phyloP scores from a whole-genome alignment of 2,329 filamentous ascomycete genomes.

The Fusarium praegraminearum region DNA sequence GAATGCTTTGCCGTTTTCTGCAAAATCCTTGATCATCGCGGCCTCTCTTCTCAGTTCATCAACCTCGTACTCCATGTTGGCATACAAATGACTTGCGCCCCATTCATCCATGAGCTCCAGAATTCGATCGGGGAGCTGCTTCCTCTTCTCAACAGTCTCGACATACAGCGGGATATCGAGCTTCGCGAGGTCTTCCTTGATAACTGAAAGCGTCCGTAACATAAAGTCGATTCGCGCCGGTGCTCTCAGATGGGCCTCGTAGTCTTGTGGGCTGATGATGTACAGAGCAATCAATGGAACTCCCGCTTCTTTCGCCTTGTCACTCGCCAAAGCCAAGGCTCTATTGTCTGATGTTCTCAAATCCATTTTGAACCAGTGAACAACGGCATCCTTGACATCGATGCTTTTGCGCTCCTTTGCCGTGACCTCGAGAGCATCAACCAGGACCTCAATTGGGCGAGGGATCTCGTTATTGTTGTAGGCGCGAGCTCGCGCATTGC shows the following conservation, averaged over 20 bases:
- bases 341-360: constrained; percentile 80
- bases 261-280: constrained; percentile 85
- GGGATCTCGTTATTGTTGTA: constrained; percentile 78
- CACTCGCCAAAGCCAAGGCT: constrained; percentile 73
- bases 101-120: constrained; percentile 75
- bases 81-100: constrained; percentile 80
- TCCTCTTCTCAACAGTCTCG: constrained; percentile 76
- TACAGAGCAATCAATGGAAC: constrained; percentile 82
- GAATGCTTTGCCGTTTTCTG: constrained; percentile 74
- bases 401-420: constrained; percentile 64
- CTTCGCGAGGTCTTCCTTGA: constrained; percentile 75
- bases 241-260: constrained; percentile 81
- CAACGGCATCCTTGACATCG: constrained; percentile 69
- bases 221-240: constrained; percentile 83
- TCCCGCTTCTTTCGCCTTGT: constrained; percentile 72
- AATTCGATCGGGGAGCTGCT: constrained; percentile 70
- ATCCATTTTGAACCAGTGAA: constrained; percentile 94
- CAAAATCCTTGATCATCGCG: constrained; percentile 69
- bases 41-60: constrained; percentile 87
- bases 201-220: constrained; percentile 74
- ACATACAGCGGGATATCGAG: constrained; percentile 83
- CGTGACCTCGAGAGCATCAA: constrained; percentile 72
- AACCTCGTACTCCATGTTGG: constrained; percentile 92
- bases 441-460: constrained; percentile 78
- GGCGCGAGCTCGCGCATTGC: constrained; percentile 78